Base-by-base conservation (phyloP, 2,329 filamentous ascomycete genomes). In the Pseudogymnoascus sp. region DNA sequence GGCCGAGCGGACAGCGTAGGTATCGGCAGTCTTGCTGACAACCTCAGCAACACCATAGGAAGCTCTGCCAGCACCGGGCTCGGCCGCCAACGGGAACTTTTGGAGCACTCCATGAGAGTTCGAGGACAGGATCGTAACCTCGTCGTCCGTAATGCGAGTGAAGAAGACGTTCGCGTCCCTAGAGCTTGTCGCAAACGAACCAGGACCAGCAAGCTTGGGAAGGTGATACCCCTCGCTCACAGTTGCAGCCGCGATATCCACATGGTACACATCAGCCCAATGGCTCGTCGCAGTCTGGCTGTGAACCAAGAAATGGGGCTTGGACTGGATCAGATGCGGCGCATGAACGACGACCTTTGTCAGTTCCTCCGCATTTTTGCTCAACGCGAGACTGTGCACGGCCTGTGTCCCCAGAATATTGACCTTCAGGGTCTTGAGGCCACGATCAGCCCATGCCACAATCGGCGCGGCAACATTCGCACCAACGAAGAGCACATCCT, bases 91-190 rank as follows among this genome's bases (percentile, higher is more conserved):
- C 2, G 83, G 75, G 91, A 91, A 97, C 62, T 86, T 84, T 12
- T 86, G 89, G 33, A 97, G 79, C 40, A 92, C 77, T n/a, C 82
- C 86, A 68, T 93, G 85, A 0, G 91, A 95, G 28, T 81, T 80
- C 0, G 92, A 96, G 1, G 90, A 91, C 5, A 90, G 82, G 26
- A 96, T 80, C 31, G 83, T 80, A 2, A 91, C 81, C 71, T 96
- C 90, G 7, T 89, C 85, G 35, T 86, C 79, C 0, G 90, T 92
- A 65, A 95, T 81, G 64, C 93, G 86, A 2, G 90, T 93, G 73
- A 98, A 96, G 78, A 91, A 97, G 6, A 96, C 88, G 70, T 95
- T 93, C 19, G 89, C 86, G 64, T 88, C 89, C 41, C 85, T 83
- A 2, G 87, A 90, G 75, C 89, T 95, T 0, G 86, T 88, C 0